phyloP scores from a whole-genome alignment of 768 basidiomycete species.

The Mycena kentingensis region DNA sequence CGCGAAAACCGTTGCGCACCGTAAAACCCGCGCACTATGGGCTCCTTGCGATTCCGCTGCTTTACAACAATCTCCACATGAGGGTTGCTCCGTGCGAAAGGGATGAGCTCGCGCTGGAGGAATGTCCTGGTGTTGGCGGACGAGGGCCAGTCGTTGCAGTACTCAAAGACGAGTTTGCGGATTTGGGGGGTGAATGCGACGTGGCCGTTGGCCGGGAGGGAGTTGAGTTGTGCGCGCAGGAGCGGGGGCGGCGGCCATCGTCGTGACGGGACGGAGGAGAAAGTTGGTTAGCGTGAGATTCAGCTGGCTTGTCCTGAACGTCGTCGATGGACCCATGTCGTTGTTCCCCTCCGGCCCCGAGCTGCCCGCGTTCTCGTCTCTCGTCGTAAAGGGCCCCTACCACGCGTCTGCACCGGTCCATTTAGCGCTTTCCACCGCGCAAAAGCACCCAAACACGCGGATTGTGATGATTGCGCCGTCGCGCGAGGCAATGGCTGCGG shows the following conservation, averaged over 20 bases:
- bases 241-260: slow-evolving; percentile 27
- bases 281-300: not conserved
- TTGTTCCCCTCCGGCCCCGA: slow-evolving; percentile 43
- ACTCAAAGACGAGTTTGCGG: slow-evolving; percentile 89
- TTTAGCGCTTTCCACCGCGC: slow-evolving; percentile 54
- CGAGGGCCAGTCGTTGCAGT: slow-evolving; percentile 80
- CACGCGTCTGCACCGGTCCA: slow-evolving; percentile 72
- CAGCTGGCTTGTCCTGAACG: not conserved
- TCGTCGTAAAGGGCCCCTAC: slow-evolving; percentile 66
- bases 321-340: slow-evolving; percentile 18
- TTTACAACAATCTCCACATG: slow-evolving; percentile 85
- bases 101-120: slow-evolving; percentile 61
- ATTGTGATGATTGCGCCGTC: slow-evolving; percentile 58
- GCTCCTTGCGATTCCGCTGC: slow-evolving; percentile 73
- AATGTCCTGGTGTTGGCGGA: slow-evolving; percentile 72
- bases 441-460: slow-evolving; percentile 34
- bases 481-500: slow-evolving; percentile 41
- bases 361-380: slow-evolving; percentile 56
- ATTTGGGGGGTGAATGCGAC: slow-evolving; percentile 71
- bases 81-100: slow-evolving; percentile 70
- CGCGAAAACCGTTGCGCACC: no score
- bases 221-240: slow-evolving; percentile 49
- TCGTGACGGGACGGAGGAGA: not conserved
- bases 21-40: slow-evolving; percentile 38
- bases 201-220: slow-evolving; percentile 75